These are phyloP conservation scores for Paramecium primaurelia DNA, from an alignment of 73 alveolate genomes.

Conservation along the genomic window DNA sequence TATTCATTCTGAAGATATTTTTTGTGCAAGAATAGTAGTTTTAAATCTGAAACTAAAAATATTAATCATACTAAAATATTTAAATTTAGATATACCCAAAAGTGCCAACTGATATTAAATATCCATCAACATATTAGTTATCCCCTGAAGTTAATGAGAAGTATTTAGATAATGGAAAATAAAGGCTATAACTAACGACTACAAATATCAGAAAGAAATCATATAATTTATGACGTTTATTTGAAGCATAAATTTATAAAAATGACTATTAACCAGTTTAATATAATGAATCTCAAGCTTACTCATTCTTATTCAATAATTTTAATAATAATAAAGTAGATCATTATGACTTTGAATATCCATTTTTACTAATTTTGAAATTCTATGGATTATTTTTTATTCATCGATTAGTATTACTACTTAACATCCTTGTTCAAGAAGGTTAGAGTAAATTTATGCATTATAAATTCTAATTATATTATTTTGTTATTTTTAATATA, in stretches of 20 bases:
- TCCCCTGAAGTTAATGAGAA: not conserved
- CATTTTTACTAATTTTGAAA: not conserved
- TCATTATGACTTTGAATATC: not conserved
- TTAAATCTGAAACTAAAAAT: not conserved
- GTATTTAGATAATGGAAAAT: not conserved
- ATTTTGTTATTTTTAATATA: not conserved
- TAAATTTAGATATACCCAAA: not conserved
- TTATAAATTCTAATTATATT: not conserved
- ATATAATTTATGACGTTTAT: not conserved
- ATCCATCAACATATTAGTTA: not conserved
- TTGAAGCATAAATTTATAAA: not conserved
- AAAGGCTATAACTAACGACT: not conserved
- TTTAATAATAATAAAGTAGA: not conserved
- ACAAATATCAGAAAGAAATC: not conserved
- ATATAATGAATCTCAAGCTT: not conserved
- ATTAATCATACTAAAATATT: not conserved
- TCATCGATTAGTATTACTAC: not conserved
- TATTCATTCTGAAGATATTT: too few species aligned
- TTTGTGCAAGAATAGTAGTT: too few species aligned
- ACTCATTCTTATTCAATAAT: not conserved
- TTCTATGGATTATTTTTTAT: not conserved
- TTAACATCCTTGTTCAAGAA: not conserved
- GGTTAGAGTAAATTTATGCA: not conserved
- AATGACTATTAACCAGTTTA: not conserved
- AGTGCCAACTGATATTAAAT: not conserved